These are phyloP conservation scores for Coccinonectria pachysandricola DNA, from an alignment of 2,329 filamentous ascomycete species.

Conservation along the genomic window DNA sequence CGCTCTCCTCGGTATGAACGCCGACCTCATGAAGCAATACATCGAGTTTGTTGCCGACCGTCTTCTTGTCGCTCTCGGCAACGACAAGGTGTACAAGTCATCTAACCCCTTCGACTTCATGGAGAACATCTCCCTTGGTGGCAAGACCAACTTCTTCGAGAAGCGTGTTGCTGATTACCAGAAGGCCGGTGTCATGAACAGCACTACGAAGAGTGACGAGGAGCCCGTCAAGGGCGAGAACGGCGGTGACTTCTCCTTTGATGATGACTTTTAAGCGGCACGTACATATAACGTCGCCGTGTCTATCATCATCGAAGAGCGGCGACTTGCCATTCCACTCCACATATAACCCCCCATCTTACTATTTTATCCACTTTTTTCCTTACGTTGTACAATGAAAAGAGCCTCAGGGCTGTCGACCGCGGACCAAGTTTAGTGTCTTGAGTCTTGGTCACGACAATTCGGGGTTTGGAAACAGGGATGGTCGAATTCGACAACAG, in stretches of 20 bases:
- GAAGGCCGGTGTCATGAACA: constrained; percentile 97
- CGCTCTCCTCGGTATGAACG: constrained; percentile 94
- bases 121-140: constrained; percentile 98
- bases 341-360: constrained; percentile 18
- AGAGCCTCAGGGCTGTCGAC: constrained; percentile 13
- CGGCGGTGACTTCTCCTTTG: constrained; percentile 78
- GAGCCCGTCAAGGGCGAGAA: constrained; percentile 44
- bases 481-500: constrained; percentile 5
- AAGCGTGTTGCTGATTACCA: constrained; percentile 99
- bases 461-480: constrained; percentile 12
- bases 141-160: constrained; percentile 99
- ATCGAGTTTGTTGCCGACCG: constrained; percentile 99
- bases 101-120: constrained; percentile 99
- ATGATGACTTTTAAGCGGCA: constrained; percentile 81
- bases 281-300: constrained; percentile 3
- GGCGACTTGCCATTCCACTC: too few species aligned
- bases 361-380: constrained; percentile 7
- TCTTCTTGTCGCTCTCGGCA: constrained; percentile 83
- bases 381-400: constrained; percentile 15
- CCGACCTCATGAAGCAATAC: constrained; percentile 97
- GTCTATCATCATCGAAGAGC: too few species aligned
- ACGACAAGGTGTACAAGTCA: constrained; percentile 85
- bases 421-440: constrained; percentile 3
- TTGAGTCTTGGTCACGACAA: constrained; percentile 7
- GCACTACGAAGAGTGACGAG: constrained; percentile 61